Evolutionary conservation across 345 rosid species (phyloP), one percentile per base, ranked within the genome.

Genomic region (Litchi chinensis): DNA sequence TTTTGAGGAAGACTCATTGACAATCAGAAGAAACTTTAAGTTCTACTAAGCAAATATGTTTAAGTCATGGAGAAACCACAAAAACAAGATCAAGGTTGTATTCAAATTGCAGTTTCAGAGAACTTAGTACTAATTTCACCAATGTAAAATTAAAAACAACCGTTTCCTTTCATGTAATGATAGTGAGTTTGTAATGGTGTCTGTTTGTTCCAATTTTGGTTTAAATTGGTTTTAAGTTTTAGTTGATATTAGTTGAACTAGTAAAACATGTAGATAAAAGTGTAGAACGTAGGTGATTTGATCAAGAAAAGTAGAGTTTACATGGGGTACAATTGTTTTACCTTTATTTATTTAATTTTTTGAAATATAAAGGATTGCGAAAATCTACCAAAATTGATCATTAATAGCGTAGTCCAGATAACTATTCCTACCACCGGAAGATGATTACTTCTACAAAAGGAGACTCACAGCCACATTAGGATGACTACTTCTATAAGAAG

Each of bases 81-180:
- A 91, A 95, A 90, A 84, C 85, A 94, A 91, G 90, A 87, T 94
- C 97, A 97, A 97, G 83, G 87, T 88, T 48, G 92, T 93, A 65
- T 93, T 94, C 90, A 89, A 86, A 83, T 83, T 97, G 83, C 95
- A 91, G 89, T 94, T 97, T 81, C 99, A 91, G 85, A 97, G 90
- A 40, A 94, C 98, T 81, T 97, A 97, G 98, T 94, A 82, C 70
- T 68, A 72, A 60, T 81, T 76, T 71, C 73, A 26, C 28, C 1
- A 0, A 26, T 26, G 28, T 26, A 26, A 26, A 26, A 26, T 26
- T 26, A 26, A 26, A 26, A 26, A 26, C 28, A 26, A 26, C 28
- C 28, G 28, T 74, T 70, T 26, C 28, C 28, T 26, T 54, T 40
- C 11, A 41, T 37, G n/a, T 21, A 22, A 68, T 48, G 1, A 4